These are phyloP conservation scores for Poa annua DNA, from an alignment of 176 grass and related monocot species.

Conservation along the genomic window DNA sequence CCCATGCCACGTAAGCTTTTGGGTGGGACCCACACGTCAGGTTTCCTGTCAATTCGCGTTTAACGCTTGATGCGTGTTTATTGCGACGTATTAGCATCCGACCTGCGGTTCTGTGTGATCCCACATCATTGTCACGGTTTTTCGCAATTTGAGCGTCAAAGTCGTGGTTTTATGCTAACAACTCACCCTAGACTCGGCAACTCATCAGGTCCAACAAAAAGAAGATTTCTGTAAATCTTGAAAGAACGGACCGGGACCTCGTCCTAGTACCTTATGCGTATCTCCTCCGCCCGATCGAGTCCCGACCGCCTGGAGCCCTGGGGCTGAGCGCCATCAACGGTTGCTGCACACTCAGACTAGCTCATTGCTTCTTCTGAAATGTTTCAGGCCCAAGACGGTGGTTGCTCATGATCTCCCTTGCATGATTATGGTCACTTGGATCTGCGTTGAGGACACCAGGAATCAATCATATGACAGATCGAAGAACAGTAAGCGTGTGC, in stretches of 20 bases:
- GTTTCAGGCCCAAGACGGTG: neutral
- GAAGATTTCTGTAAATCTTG: constrained; percentile 2
- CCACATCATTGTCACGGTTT: too few relatives aligned
- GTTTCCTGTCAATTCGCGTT: too few relatives aligned
- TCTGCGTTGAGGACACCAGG: neutral
- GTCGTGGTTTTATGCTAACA: too few relatives aligned
- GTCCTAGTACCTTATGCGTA: neutral
- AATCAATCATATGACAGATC: constrained; percentile 3
- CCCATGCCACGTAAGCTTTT: too few relatives aligned
- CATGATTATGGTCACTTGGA: constrained; percentile 42
- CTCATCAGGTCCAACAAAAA: constrained; percentile 23
- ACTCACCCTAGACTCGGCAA: constrained; percentile 26
- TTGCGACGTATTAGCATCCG: too few relatives aligned
- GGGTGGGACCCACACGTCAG: too few relatives aligned
- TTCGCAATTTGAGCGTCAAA: too few relatives aligned
- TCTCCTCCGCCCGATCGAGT: neutral
- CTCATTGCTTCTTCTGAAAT: neutral
- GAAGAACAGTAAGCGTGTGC: neutral
- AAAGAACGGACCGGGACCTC: constrained; percentile 37
- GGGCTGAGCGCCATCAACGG: neutral
- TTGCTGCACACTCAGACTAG: neutral
- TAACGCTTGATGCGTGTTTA: too few relatives aligned
- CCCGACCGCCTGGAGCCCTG: too few relatives aligned
- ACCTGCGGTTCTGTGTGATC: too few relatives aligned
- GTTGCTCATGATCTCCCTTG: constrained; percentile 15